These are phyloP conservation scores for Raffaelea deltoideospora DNA, from an alignment of 2,329 filamentous ascomycete species.

Conservation along the genomic window DNA sequence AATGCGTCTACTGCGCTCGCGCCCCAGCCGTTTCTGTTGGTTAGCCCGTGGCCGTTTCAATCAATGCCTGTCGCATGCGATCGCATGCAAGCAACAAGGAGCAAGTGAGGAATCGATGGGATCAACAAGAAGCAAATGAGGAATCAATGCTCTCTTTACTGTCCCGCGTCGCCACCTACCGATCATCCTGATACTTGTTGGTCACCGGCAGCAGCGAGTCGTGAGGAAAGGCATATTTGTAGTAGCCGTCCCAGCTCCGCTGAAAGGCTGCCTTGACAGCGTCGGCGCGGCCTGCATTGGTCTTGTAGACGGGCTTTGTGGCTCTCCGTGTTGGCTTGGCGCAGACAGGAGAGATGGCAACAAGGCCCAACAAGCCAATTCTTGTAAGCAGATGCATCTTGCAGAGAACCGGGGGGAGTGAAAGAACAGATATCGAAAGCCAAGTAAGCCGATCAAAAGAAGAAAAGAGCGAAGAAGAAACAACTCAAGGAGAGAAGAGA, in stretches of 20 bases:
- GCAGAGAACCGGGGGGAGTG: too few relatives aligned
- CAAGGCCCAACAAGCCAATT: conserved; percentile 1
- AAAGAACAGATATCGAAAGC: not conserved
- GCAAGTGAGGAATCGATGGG: too few relatives aligned
- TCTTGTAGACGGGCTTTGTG: conserved; percentile 9
- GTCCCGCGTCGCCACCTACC: conserved; percentile 33
- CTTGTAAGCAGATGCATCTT: too few relatives aligned
- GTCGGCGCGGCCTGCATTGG: conserved; percentile 30
- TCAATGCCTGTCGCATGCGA: not conserved
- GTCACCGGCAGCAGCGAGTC: conserved; percentile 59
- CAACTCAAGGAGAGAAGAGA: too few relatives aligned
- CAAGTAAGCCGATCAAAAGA: not conserved
- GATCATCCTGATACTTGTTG: conserved; percentile 51
- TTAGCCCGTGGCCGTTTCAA: too few relatives aligned
- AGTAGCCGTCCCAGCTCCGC: conserved; percentile 59
- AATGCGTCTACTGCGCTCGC: conserved; percentile 70
- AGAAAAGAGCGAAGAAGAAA: not conserved
- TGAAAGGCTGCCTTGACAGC: conserved; percentile 55
- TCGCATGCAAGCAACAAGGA: not conserved
- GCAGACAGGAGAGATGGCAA: not conserved
- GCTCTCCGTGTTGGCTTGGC: not conserved
- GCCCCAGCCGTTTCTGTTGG: conserved; percentile 63
- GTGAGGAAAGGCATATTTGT: conserved; percentile 58
- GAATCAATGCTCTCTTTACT: not conserved
- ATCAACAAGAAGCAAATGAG: too few relatives aligned